Percentiles rank a stretch among this genome's conserved stretches.
Conservation (phyloP, 257 asterid genomes). For the Ballota nigra region DNA sequence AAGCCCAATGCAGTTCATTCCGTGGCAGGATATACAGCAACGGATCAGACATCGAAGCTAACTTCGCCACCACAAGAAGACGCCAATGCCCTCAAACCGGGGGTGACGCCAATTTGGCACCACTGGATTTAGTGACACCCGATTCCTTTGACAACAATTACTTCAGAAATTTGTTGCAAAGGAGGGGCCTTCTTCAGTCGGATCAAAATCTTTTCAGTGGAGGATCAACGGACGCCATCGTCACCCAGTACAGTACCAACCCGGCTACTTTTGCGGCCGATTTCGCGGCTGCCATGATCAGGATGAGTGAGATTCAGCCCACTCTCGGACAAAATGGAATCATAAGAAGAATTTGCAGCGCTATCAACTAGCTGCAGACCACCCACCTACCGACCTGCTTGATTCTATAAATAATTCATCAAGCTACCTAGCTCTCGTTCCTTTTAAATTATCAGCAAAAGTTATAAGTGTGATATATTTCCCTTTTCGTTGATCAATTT, state of each 20-base stretch:
- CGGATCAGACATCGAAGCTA: constrained; percentile 34
- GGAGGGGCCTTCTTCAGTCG: constrained; percentile 38
- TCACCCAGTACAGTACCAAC: constrained; percentile 23
- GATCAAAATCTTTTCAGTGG: constrained; percentile 36
- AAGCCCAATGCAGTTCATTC: constrained; percentile 32
- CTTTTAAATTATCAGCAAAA: too few relatives aligned
- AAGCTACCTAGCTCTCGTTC: too few relatives aligned
- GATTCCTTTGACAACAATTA: constrained; percentile 29
- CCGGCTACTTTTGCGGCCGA: too few relatives aligned
- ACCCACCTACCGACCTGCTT: too few relatives aligned
- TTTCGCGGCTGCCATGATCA: too few relatives aligned
- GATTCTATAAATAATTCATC: too few relatives aligned
- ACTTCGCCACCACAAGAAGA: constrained; percentile 32
- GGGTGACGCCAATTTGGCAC: constrained; percentile 32
- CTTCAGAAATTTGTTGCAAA: constrained; percentile 27
- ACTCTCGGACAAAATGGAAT: too few relatives aligned
- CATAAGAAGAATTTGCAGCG: too few relatives aligned
- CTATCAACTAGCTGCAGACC: too few relatives aligned
- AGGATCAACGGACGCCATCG: constrained; percentile 30
- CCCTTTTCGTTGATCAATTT: too few relatives aligned
- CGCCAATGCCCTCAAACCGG: constrained; percentile 36
- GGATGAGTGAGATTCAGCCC: too few relatives aligned
- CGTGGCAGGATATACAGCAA: constrained; percentile 36
- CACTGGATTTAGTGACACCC: constrained; percentile 36
- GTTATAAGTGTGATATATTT: too few relatives aligned